Percentiles rank a stretch among this genome's conserved stretches.
Evolutionary conservation across 2,329 filamentous ascomycete genomes (phyloP).

Genomic region (Penicillium brevicompactum): DNA sequence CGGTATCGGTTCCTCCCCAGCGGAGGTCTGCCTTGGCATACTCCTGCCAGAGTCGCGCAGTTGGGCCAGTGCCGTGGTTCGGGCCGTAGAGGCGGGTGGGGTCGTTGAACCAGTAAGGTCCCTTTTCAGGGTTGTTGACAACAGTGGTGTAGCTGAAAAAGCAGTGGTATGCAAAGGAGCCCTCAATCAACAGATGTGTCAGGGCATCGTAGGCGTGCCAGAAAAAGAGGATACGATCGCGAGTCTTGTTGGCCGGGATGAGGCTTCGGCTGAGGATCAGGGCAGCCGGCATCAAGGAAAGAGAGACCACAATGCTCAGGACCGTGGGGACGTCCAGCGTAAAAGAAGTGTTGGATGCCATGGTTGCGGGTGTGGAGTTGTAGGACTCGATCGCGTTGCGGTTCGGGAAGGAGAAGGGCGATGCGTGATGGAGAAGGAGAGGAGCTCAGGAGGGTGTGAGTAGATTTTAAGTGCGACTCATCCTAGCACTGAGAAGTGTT

Average conservation of each 20-base stretch:
- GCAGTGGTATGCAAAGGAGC: slow-evolving; percentile 88
- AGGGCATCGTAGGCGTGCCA: slow-evolving; percentile 95
- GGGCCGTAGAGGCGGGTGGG: slow-evolving; percentile 60
- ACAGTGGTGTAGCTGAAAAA: slow-evolving; percentile 69
- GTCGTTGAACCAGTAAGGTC: slow-evolving; percentile 56
- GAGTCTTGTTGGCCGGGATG: slow-evolving; percentile 57
- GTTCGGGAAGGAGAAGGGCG: neutral
- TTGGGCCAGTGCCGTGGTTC: slow-evolving; percentile 57
- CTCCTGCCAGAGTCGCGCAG: slow-evolving; percentile 64
- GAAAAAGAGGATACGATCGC: slow-evolving; percentile 78
- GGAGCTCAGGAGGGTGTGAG: neutral
- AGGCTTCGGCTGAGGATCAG: slow-evolving; percentile 52
- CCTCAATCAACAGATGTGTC: slow-evolving; percentile 89
- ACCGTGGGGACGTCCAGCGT: slow-evolving; percentile 50
- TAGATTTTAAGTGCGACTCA: neutral
- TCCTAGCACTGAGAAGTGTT: neutral
- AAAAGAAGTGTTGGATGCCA: slow-evolving; percentile 32
- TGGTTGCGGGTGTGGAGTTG: slow-evolving; percentile 3
- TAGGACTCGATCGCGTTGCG: neutral
- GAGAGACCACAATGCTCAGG: slow-evolving; percentile 56
- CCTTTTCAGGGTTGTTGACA: slow-evolving; percentile 34
- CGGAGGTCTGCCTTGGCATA: slow-evolving; percentile 66
- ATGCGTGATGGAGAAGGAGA: neutral
- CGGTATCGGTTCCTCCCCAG: slow-evolving; percentile 62
- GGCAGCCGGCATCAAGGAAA: slow-evolving; percentile 57